A percentile compares a stretch with the other conserved stretches of the same genome.
Evolutionary conservation across 352 stramenopile species (phyloP).

Genomic region (Phytophthora colocasiae): DNA sequence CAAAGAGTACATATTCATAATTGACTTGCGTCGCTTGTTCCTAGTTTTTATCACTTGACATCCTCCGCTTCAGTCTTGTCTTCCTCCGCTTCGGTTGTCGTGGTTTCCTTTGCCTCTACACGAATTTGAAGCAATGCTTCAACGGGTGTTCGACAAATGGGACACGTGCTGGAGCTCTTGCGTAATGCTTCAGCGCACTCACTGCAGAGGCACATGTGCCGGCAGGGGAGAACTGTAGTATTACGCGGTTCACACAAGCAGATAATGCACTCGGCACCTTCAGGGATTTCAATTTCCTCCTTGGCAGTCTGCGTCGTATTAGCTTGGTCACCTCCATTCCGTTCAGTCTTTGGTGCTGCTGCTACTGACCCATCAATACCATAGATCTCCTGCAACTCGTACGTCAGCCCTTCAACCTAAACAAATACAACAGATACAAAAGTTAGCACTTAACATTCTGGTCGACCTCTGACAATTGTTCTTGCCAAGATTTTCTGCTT

Average conservation of each 20-base stretch:
- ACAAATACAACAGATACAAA: conserved; percentile 8
- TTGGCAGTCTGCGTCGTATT: conserved; percentile 27
- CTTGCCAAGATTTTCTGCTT: conserved; percentile 82
- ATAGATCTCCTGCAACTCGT: conserved; percentile 91
- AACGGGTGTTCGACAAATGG: conserved; percentile 81
- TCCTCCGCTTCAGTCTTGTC: conserved; percentile 31
- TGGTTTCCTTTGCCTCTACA: conserved; percentile 55
- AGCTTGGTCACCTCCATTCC: conserved; percentile 33
- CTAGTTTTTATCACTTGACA: conserved; percentile 7
- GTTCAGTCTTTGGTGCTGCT: conserved; percentile 49
- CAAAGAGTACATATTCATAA: neutral
- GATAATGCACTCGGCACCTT: conserved; percentile 89
- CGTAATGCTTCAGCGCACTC: conserved; percentile 82
- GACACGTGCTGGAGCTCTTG: conserved; percentile 76
- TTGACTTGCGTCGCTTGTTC: neutral
- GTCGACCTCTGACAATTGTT: no score
- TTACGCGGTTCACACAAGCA: conserved; percentile 84
- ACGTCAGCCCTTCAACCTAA: conserved; percentile 74
- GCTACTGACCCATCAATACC: conserved; percentile 80
- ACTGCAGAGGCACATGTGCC: conserved; percentile 88
- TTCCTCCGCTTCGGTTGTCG: conserved; percentile 24
- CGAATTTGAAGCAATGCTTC: conserved; percentile 85
- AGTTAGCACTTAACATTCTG: neutral
- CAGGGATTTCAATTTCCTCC: conserved; percentile 73
- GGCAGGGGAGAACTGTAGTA: conserved; percentile 85